A percentile compares a stretch with the other conserved stretches of the same genome.
Conservation (phyloP, 2,329 filamentous ascomycete species). For the Rhynchosporium agropyri region DNA sequence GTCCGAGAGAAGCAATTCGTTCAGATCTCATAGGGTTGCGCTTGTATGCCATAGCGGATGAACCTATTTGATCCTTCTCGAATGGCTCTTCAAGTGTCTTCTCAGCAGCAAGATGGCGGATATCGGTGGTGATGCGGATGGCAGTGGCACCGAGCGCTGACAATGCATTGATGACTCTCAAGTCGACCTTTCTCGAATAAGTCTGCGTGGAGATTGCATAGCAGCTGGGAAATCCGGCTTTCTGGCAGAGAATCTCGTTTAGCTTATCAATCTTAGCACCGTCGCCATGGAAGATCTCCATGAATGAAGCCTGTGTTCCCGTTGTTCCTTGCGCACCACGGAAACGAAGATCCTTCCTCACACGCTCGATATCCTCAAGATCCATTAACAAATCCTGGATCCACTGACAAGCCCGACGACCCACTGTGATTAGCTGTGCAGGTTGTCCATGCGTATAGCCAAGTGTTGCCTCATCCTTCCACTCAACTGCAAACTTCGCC, state of each 20-base stretch:
- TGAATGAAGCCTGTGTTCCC: conserved; percentile 61
- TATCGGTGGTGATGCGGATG: conserved; percentile 73
- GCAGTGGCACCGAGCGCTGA: conserved; percentile 78
- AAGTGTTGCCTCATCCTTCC: conserved; percentile 72
- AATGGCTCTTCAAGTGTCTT: conserved; percentile 89
- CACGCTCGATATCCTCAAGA: conserved; percentile 71
- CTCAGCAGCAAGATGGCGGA: conserved; percentile 71
- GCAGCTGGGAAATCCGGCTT: conserved; percentile 54
- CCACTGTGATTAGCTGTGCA: conserved; percentile 43
- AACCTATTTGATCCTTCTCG: conserved; percentile 74
- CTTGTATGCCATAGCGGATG: conserved; percentile 59
- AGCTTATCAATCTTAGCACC: conserved; percentile 54
- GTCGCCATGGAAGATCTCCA: conserved; percentile 54
- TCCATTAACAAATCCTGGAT: conserved; percentile 77
- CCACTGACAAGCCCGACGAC: conserved; percentile 61
- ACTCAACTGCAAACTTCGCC: conserved; percentile 69
- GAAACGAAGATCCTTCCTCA: conserved; percentile 70
- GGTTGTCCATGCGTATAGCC: conserved; percentile 53
- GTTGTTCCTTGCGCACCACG: conserved; percentile 68
- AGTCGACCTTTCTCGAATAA: conserved; percentile 81
- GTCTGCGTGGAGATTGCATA: conserved; percentile 64
- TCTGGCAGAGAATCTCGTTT: conserved; percentile 58
- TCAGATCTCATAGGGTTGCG: conserved; percentile 54
- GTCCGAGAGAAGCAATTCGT: conserved; percentile 50
- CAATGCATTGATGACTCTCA: conserved; percentile 79